Percentiles rank a stretch among this genome's conserved stretches.
Evolutionary conservation across 371 early-diverging fungal genomes (phyloP).

Genomic region (Apophysomyces elegans): DNA sequence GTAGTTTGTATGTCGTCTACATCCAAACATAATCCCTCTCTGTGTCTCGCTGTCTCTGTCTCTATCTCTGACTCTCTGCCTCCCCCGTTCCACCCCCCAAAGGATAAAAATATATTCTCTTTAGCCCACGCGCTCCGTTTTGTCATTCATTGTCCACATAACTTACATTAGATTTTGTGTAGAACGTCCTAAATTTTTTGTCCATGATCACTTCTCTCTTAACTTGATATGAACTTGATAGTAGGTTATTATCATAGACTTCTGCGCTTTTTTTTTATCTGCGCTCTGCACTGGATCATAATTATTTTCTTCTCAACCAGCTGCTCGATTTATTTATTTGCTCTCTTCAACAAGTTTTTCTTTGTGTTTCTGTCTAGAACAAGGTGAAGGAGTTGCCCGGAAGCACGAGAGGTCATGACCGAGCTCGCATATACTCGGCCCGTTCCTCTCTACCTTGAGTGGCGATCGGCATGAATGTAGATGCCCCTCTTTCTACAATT

Average conservation of each 20-base stretch:
- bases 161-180: too few relatives aligned
- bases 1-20: conserved; percentile 4
- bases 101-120: background rate
- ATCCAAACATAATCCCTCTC: conserved; percentile 3
- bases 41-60: too few relatives aligned
- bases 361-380: conserved; percentile 9
- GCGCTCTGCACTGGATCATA: conserved; percentile 9
- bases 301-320: conserved; percentile 8
- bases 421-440: background rate
- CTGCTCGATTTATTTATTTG: conserved; percentile 7
- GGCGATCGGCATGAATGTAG: conserved; percentile 4
- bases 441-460: background rate
- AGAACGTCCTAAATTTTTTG: too few relatives aligned
- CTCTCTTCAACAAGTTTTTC: background rate
- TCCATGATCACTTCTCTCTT: too few relatives aligned
- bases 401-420: background rate
- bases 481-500: background rate
- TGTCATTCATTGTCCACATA: background rate
- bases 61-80: too few relatives aligned
- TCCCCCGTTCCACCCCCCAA: background rate
- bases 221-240: too few relatives aligned
- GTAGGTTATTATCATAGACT: background rate
- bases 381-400: conserved; percentile 1
- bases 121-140: conserved; percentile 1
- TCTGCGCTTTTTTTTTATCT: background rate